Conservation (phyloP, 176 grass and related monocot genomes). For the Bolboschoenus planiculmis region DNA sequence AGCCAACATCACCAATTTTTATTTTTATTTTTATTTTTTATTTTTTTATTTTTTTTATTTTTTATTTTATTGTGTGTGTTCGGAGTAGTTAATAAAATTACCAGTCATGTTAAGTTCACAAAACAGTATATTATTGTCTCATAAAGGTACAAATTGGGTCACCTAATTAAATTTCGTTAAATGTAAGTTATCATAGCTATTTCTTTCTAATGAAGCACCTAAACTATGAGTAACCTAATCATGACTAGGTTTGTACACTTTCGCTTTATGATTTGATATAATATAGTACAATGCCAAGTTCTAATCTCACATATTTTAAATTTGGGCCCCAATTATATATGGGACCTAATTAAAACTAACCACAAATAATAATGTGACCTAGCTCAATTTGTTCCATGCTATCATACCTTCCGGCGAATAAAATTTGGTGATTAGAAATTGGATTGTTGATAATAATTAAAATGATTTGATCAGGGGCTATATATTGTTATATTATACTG, state of each 20-base stretch:
- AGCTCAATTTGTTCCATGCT: background rate
- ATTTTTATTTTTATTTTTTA: too few relatives aligned
- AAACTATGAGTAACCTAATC: constrained; percentile 4
- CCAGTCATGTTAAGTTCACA: background rate
- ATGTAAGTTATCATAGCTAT: background rate
- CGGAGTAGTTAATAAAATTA: background rate
- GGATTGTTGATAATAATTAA: background rate
- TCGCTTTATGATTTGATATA: background rate
- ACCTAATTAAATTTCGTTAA: background rate
- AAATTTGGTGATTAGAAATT: constrained; percentile 8
- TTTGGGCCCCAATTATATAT: background rate
- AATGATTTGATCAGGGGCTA: background rate
- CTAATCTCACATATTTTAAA: background rate
- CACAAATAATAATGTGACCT: background rate
- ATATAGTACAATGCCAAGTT: background rate
- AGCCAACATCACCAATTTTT: too few relatives aligned
- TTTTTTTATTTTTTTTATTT: too few relatives aligned
- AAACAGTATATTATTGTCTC: background rate
- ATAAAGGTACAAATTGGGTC: background rate
- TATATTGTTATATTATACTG: background rate
- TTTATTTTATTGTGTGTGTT: background rate
- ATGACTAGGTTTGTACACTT: background rate
- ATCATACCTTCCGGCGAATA: background rate
- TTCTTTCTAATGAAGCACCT: background rate
- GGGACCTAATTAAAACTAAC: background rate